Base-by-base conservation (phyloP, 768 basidiomycete species). In the Psilocybe azurescens region DNA sequence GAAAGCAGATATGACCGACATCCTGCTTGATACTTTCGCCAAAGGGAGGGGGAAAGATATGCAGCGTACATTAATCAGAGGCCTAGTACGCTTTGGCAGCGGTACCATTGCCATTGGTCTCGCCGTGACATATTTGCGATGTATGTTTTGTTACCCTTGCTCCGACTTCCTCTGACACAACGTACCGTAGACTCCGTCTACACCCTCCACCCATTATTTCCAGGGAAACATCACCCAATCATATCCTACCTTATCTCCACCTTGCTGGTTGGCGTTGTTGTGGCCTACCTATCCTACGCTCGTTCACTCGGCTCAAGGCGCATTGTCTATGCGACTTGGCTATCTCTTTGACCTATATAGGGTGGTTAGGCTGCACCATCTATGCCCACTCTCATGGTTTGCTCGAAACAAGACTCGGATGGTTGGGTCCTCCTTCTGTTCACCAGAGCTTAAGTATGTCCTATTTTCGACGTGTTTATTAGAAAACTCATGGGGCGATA, bases 361-460 rank as follows among this genome's bases (percentile, higher is more conserved):
- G 77, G 0, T 92, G 89, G 90, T 69, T 90, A 54, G 72, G 76
- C 13, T 84, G 78, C 56, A 77, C 82, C 9, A 76, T 79, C n/a
- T 84, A 83, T 63, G 81, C 86, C 20, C 81, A 87, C 69, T 73
- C 80, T 0, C 75, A 79, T 50, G 83, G 82, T n/a, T 73, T 77
- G 3, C 76, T 81, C n/a, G 70, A 71, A 9, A 65, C 71, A 24
- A 74, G 74, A 51, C 65, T 73, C 29, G 73, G 73, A 41, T 79
- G 76, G 76, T 65, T 78, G 33, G 77, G 72, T 57, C 71, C 78
- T 54, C 86, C 86, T 28, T 67, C 78, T 36, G 75, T 89, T 51
- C 90, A 88, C 89, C 83, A 86, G 68, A 86, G 84, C 60, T 77
- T 86, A 57, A 84, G 90, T 91, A 63, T 62, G 87, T 84, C 50